Conservation (phyloP, 202 grass and related monocot genomes). For the Dendrocalamus latiflorus region DNA sequence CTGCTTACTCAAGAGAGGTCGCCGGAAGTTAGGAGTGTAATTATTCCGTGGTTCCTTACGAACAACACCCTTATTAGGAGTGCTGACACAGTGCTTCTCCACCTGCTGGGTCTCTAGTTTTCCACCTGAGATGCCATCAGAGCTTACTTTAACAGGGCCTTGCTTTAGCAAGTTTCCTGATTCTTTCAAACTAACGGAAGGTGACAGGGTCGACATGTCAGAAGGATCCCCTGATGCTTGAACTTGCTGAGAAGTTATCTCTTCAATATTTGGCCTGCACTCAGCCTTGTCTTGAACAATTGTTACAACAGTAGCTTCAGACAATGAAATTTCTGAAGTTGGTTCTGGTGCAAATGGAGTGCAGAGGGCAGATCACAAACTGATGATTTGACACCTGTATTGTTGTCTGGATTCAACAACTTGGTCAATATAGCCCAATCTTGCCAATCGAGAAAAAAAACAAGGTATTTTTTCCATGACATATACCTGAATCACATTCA, state of each 20-base stretch:
- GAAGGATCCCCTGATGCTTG: conserved; percentile 31
- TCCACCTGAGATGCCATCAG: conserved; percentile 23
- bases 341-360: conserved; percentile 29
- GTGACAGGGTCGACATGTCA: neutral
- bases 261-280: conserved; percentile 36
- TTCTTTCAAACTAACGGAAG: neutral
- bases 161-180: conserved; percentile 20
- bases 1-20: conserved; percentile 85
- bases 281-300: conserved; percentile 54
- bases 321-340: conserved; percentile 38
- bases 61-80: conserved; percentile 42
- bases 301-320: conserved; percentile 46
- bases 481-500: conserved; percentile 56
- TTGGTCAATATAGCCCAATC: neutral
- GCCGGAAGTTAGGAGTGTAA: conserved; percentile 71
- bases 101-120: conserved; percentile 23
- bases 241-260: conserved; percentile 10
- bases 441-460: neutral
- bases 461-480: neutral
- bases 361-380: conserved; percentile 23
- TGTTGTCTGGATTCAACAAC: conserved; percentile 20
- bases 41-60: conserved; percentile 37
- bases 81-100: conserved; percentile 19
- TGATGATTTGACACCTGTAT: conserved; percentile 39
- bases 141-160: conserved; percentile 22